Evolutionary conservation across 352 stramenopile species (phyloP), one percentile per base, ranked within the genome.

Genomic region (Phytophthora agathidicida): DNA sequence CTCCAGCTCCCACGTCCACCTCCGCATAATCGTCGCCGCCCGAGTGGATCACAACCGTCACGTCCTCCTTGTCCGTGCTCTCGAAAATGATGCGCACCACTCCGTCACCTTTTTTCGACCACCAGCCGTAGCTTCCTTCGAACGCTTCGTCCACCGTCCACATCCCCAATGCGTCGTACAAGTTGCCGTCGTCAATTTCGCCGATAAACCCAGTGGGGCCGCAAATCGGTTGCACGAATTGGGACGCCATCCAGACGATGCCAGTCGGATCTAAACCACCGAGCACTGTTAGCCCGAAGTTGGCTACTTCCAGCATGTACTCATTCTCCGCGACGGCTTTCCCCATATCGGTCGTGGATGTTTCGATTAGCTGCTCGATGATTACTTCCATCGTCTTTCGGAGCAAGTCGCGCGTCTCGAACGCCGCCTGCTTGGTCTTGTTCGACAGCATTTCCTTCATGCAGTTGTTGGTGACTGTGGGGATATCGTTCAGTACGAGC

Each of bases 141-240:
- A 86, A 86, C 14, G 76, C 73, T 16, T 80, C 51, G 9, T 71
- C 65, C 3, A 84, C 26, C 5, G 57, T 60, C 26, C 20, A 45
- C 17, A 66, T 47, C 3, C 57, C 57, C 20, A 66, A 37, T 0
- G 76, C 68, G 4, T 75, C 36, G 5, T 73, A 65, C 0, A 76
- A 41, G 1, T 42, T 51, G 2, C 76, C 76, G 16, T 79, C 72
- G 24, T 86, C 76, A 39, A 86, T 75, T 26, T 83, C 65, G 7
- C 74, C 71, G 8, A 83, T 31, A 45, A 75, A 72, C 1, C 65
- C 56, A 4, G 76, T 84, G 1, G 73, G 76, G 19, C 73, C 73
- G 41, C 76, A 86, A 36, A 80, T 80, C 5, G 76, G 76, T 50
- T 86, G 71, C 6, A 84, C 68, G 41, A 79, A 86, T 45, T 80